Conservation (phyloP, 345 rosid species). For the Pistacia atlantica region DNA sequence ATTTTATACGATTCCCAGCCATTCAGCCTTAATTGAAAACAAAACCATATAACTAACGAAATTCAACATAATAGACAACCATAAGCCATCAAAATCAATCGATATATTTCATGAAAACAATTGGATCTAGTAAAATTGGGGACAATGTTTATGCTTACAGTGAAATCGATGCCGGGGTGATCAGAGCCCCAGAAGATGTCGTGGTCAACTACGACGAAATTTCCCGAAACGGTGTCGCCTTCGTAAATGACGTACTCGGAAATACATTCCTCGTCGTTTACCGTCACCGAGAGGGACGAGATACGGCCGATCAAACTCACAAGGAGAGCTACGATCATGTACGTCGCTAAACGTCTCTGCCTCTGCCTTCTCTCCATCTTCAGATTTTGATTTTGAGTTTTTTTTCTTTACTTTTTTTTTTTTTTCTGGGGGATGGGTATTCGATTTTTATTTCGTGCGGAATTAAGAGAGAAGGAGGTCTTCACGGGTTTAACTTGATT, state of each 20-base stretch:
- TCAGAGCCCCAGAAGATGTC: slow-evolving; percentile 98
- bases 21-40: not conserved
- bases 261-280: slow-evolving; percentile 83
- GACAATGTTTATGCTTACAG: slow-evolving; percentile 36
- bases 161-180: slow-evolving; percentile 96
- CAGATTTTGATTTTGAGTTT: not conserved
- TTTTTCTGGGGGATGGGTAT: no score
- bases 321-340: slow-evolving; percentile 33
- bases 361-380: slow-evolving; percentile 24
- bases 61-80: not conserved
- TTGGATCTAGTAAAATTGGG: not conserved
- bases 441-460: no score
- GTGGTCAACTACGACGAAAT: slow-evolving; percentile 97
- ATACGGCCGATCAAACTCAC: slow-evolving; percentile 41
- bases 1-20: not conserved
- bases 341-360: slow-evolving; percentile 28
- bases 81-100: not conserved
- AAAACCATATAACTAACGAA: not conserved
- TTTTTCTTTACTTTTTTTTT: not conserved
- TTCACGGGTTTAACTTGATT: no score
- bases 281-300: slow-evolving; percentile 84
- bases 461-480: no score
- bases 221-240: slow-evolving; percentile 87
- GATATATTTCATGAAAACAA: not conserved
- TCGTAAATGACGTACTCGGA: slow-evolving; percentile 93